Conservation (phyloP, 225 moss, liverwort and hornwort genomes). For the Anthoceros angustus region DNA sequence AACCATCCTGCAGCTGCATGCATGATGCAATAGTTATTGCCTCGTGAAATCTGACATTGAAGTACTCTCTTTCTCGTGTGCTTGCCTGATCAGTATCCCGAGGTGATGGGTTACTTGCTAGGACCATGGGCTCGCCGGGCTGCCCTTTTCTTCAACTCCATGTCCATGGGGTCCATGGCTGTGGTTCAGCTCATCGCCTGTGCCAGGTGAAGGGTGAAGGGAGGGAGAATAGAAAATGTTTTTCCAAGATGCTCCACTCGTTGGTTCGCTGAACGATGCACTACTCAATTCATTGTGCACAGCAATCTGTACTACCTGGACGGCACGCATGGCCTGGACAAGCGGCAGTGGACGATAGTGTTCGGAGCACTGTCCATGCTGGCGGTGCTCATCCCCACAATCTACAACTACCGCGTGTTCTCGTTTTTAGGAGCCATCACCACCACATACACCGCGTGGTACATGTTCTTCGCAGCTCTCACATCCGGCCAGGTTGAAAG, state of each 20-base stretch:
- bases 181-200: constrained; percentile 67
- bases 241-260: not conserved
- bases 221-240: not conserved
- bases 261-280: not conserved
- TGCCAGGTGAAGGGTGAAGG: constrained; percentile 32
- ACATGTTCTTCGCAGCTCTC: not conserved
- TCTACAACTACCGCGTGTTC: not conserved
- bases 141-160: constrained; percentile 54
- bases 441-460: not conserved
- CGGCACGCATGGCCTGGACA: not conserved
- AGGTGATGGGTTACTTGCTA: constrained; percentile 40
- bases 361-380: not conserved
- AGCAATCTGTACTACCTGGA: constrained; percentile 2
- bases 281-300: not conserved
- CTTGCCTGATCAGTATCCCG: constrained; percentile 38
- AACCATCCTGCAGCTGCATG: not conserved
- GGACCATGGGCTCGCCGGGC: constrained; percentile 30
- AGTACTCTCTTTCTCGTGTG: no score
- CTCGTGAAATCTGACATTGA: not conserved
- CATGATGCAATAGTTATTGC: not conserved
- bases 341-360: not conserved
- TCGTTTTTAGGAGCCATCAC: not conserved
- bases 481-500: not conserved
- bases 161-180: constrained; percentile 54
- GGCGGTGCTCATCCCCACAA: not conserved